phyloP scores from a whole-genome alignment of 2,329 filamentous ascomycete genomes.

The Chaetomium sp. region DNA sequence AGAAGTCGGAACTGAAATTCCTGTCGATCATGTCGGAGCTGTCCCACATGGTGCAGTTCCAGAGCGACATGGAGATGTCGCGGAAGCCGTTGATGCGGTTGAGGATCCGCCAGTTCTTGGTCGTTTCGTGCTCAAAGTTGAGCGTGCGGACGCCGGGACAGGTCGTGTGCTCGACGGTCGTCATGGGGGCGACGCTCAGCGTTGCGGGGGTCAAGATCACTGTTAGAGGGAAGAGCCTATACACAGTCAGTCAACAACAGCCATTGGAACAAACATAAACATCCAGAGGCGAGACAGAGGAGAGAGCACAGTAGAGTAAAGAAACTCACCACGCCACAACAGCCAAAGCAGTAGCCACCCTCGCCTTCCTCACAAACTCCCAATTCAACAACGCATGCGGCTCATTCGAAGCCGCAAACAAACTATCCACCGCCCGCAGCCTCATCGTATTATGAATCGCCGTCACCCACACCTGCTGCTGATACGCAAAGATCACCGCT shows the following conservation, averaged over 20 bases:
- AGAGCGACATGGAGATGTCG: constrained; percentile 23
- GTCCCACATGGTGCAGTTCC: constrained; percentile 22
- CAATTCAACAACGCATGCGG: constrained; percentile 16
- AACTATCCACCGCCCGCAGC: constrained; percentile 20
- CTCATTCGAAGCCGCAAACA: constrained; percentile 19
- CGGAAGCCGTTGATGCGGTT: constrained; percentile 20
- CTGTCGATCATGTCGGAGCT: background rate
- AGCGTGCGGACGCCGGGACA: constrained; percentile 25
- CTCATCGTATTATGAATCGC: constrained; percentile 16
- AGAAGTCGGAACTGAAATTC: constrained; percentile 23
- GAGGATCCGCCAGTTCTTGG: constrained; percentile 24
- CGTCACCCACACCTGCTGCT: constrained; percentile 23
- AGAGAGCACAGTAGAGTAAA: background rate
- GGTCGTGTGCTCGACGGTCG: constrained; percentile 7
- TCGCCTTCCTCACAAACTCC: constrained; percentile 20
- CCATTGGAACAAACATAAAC: too few species aligned
- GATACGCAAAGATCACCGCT: constrained; percentile 20
- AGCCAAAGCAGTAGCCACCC: constrained; percentile 15
- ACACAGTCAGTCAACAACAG: background rate
- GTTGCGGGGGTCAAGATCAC: constrained; percentile 27
- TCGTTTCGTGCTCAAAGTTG: constrained; percentile 25
- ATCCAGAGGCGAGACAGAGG: background rate
- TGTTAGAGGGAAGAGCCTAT: constrained; percentile 25
- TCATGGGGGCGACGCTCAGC: constrained; percentile 23
- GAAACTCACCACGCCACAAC: constrained; percentile 15